A percentile compares a stretch with the other conserved stretches of the same genome.
phyloP scores from a whole-genome alignment of 371 early-diverging fungal genomes.

The Saksenaea vasiformis region DNA sequence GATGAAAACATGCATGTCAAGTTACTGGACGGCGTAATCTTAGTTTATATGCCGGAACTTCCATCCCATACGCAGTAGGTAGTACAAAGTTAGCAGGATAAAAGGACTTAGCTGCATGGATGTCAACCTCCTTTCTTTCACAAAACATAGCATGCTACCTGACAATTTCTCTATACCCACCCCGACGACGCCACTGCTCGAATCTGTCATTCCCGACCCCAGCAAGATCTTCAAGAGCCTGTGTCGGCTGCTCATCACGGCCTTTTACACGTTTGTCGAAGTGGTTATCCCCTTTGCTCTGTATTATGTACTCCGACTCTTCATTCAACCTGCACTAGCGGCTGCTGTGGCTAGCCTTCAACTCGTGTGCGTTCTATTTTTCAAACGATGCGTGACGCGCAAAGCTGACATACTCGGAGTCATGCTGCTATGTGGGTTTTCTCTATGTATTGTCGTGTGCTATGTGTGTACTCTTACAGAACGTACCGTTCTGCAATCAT shows the following conservation, averaged over 20 bases:
- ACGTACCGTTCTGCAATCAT: not conserved
- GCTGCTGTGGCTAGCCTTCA: not conserved
- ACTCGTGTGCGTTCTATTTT: not conserved
- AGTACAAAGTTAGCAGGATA: no score
- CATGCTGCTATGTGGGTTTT: not conserved
- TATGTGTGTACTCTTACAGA: not conserved
- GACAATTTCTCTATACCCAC: not conserved
- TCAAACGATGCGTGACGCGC: not conserved
- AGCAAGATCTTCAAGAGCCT: not conserved
- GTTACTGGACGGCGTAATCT: no score
- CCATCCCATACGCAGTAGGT: no score
- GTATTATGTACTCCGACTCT: not conserved
- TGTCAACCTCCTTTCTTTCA: no score
- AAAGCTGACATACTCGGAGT: not conserved
- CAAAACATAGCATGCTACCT: not conserved
- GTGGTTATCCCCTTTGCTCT: not conserved
- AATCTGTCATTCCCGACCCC: not conserved
- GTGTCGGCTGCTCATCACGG: not conserved
- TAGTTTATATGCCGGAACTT: no score
- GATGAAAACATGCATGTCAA: no score
- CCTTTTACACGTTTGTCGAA: not conserved
- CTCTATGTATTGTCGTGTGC: not conserved
- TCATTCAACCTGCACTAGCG: not conserved
- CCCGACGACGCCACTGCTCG: not conserved
- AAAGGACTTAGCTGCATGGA: no score